phyloP scores from a whole-genome alignment of 306 rosid species.

The Hylodesmum podocarpum region DNA sequence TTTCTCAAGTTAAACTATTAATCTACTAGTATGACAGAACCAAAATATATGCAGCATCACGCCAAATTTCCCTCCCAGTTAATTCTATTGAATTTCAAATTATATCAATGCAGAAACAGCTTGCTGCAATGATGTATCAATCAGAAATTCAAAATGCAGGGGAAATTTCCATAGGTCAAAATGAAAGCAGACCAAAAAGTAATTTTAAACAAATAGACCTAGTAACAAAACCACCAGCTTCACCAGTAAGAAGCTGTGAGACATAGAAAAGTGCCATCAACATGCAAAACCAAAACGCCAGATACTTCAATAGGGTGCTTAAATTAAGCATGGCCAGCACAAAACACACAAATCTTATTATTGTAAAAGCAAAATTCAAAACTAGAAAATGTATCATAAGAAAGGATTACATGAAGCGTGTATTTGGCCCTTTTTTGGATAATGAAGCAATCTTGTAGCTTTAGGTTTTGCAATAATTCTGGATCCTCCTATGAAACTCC shows the following conservation, averaged over 20 bases:
- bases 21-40: neutral
- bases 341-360: neutral
- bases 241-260: neutral
- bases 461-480: constrained; percentile 54
- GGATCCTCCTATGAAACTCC: constrained; percentile 90
- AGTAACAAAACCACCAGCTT: constrained; percentile 3
- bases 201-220: neutral
- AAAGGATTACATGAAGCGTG: constrained; percentile 70
- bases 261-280: neutral
- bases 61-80: neutral
- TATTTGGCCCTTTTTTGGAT: constrained; percentile 44
- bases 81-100: neutral
- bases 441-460: constrained; percentile 37
- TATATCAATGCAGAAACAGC: neutral
- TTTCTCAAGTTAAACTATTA: constrained; percentile 5
- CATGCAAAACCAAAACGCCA: constrained; percentile 13
- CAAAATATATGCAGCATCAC: neutral
- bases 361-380: neutral
- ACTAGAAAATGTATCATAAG: constrained; percentile 4
- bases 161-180: neutral
- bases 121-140: neutral
- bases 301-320: neutral
- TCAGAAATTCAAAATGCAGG: neutral
- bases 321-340: neutral
- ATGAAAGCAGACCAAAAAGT: neutral